These are phyloP conservation scores for Chaetoceros tenuissimus DNA, from an alignment of 108 stramenopile genomes.

Conservation along the genomic window DNA sequence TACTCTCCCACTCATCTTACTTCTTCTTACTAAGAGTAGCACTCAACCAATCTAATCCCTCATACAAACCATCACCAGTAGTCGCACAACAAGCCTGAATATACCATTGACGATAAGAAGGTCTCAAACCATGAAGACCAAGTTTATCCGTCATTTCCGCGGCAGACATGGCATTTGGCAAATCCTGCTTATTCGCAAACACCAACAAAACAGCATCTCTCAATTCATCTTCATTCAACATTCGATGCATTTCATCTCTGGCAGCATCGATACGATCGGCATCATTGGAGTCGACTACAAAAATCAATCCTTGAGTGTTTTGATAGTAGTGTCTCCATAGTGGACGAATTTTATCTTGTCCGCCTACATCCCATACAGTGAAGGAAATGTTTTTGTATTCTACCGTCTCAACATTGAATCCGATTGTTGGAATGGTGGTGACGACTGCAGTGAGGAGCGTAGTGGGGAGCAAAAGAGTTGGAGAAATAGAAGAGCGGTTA, in stretches of 20 bases:
- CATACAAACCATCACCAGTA: slow-evolving; percentile 84
- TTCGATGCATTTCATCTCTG: slow-evolving; percentile 91
- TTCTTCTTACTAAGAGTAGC: slow-evolving; percentile 86
- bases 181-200: slow-evolving; percentile 97
- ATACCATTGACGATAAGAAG: slow-evolving; percentile 93
- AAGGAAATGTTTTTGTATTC: slow-evolving; percentile 94
- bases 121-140: slow-evolving; percentile 87
- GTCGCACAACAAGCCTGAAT: slow-evolving; percentile 98
- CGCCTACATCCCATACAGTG: slow-evolving; percentile 98
- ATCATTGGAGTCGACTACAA: slow-evolving; percentile 97
- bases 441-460: too few species aligned
- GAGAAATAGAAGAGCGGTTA: slow-evolving; percentile 15
- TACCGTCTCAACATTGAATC: slow-evolving; percentile 89
- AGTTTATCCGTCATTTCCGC: slow-evolving; percentile 94
- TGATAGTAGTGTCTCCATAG: slow-evolving; percentile 99
- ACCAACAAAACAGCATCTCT: slow-evolving; percentile 90
- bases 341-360: slow-evolving; percentile 97
- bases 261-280: slow-evolving; percentile 94
- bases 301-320: slow-evolving; percentile 96
- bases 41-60: slow-evolving; percentile 88
- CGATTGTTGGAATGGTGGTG: slow-evolving; percentile 95
- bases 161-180: slow-evolving; percentile 93
- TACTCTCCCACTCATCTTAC: slow-evolving; percentile 16
- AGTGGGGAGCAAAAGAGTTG: slow-evolving; percentile 55
- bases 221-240: slow-evolving; percentile 95